Conservation (phyloP, 192 early-diverging fungal genomes). For the Rhizophagus sp. region DNA sequence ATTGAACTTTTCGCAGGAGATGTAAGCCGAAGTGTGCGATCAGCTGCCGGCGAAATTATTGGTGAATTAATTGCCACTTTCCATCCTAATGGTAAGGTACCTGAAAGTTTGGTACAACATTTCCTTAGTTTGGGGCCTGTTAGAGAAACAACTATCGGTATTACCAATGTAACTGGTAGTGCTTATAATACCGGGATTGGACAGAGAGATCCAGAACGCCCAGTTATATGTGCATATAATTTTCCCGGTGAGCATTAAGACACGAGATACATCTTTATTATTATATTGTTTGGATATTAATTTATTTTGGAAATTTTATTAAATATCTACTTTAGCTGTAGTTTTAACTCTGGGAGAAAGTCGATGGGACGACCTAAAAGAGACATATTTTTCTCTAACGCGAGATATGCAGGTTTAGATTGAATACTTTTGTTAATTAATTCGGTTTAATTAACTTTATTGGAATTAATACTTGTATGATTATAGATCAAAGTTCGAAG, state of each 20-base stretch:
- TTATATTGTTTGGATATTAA: background rate
- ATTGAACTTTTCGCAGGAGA: conserved; percentile 55
- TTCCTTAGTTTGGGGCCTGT: conserved; percentile 50
- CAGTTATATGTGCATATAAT: conserved; percentile 58
- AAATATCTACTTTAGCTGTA: conserved; percentile 42
- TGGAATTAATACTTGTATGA: conserved; percentile 34
- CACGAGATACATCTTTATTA: background rate
- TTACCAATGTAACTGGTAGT: background rate
- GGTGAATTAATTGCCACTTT: conserved; percentile 61
- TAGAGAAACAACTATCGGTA: background rate
- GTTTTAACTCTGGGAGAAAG: conserved; percentile 55
- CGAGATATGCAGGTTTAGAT: conserved; percentile 36
- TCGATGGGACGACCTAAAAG: conserved; percentile 60
- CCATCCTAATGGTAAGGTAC: conserved; percentile 46
- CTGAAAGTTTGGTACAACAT: conserved; percentile 48
- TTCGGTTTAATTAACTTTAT: conserved; percentile 8
- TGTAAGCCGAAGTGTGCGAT: conserved; percentile 55
- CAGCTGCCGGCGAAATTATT: conserved; percentile 54
- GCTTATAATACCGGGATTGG: conserved; percentile 6
- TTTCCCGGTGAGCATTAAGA: conserved; percentile 45
- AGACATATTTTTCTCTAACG: conserved; percentile 45
- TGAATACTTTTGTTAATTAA: background rate
- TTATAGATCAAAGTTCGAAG: conserved; percentile 56
- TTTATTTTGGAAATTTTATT: background rate
- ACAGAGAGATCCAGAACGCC: conserved; percentile 55